Percentiles rank a stretch among this genome's conserved stretches.
phyloP scores from a whole-genome alignment of 108 stramenopile species.

The Nitzschia sp. region DNA sequence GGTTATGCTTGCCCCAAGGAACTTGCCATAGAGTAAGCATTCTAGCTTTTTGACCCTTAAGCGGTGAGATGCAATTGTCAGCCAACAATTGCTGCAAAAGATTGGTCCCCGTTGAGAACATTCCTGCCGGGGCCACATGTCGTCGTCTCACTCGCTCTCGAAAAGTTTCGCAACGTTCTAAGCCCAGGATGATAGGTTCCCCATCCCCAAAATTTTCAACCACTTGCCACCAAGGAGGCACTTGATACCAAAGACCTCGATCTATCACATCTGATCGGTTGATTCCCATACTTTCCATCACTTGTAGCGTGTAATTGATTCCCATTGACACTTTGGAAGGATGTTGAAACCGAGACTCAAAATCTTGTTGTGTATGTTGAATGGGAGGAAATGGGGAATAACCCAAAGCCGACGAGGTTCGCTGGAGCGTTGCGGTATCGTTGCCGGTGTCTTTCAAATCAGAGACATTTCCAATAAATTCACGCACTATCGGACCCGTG shows the following conservation, averaged over 20 bases:
- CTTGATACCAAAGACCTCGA: constrained; percentile 1
- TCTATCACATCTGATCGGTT: constrained; percentile 9
- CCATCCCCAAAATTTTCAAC: constrained; percentile 15
- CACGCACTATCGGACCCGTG: too few species aligned
- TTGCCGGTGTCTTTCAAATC: background rate
- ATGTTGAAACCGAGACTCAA: background rate
- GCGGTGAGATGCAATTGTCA: constrained; percentile 60
- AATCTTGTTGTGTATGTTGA: background rate
- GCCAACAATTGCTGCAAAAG: constrained; percentile 56
- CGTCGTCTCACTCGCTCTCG: constrained; percentile 15
- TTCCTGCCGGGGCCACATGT: constrained; percentile 47
- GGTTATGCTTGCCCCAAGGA: constrained; percentile 74
- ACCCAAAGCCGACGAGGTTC: background rate
- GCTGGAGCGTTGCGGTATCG: background rate
- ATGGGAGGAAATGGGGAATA: background rate
- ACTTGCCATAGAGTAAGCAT: constrained; percentile 9
- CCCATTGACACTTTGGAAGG: constrained; percentile 14
- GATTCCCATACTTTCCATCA: constrained; percentile 17
- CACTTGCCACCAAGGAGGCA: constrained; percentile 34
- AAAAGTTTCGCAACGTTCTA: constrained; percentile 22
- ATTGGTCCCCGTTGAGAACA: constrained; percentile 91
- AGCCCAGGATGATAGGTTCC: constrained; percentile 35
- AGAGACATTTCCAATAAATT: too few species aligned
- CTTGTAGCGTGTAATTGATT: constrained; percentile 4
- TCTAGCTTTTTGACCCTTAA: background rate